Percentiles rank a stretch among this genome's conserved stretches.
phyloP scores from a whole-genome alignment of 2,329 filamentous ascomycete species.

The Colletotrichum sp. region DNA sequence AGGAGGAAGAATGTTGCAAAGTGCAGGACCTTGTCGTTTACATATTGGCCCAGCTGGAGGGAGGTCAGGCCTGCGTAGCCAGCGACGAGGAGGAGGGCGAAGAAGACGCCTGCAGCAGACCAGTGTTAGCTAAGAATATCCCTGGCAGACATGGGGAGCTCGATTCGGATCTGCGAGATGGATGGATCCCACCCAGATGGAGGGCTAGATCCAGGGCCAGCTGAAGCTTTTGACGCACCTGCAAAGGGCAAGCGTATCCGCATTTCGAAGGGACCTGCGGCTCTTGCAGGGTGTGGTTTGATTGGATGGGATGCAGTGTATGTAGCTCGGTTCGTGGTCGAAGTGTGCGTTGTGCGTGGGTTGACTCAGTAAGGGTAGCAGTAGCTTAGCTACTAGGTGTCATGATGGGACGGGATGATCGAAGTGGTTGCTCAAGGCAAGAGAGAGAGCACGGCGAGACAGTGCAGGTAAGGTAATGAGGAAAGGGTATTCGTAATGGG shows the following conservation, averaged over 20 bases:
- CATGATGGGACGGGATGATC: background rate
- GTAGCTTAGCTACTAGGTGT: background rate
- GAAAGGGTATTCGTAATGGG: slow-evolving; percentile 13
- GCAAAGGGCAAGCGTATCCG: slow-evolving; percentile 89
- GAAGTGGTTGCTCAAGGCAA: background rate
- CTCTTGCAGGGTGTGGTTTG: slow-evolving; percentile 1
- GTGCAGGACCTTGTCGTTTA: slow-evolving; percentile 93
- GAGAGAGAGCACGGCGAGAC: background rate
- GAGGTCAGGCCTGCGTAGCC: slow-evolving; percentile 81
- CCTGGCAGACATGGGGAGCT: background rate
- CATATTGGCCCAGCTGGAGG: slow-evolving; percentile 57
- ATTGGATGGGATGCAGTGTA: background rate
- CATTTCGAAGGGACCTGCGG: slow-evolving; percentile 53
- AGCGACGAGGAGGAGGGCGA: slow-evolving; percentile 73
- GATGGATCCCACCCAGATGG: background rate
- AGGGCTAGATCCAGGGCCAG: background rate
- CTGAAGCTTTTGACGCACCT: slow-evolving; percentile 58
- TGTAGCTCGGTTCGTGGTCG: background rate
- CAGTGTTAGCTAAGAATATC: slow-evolving; percentile 16
- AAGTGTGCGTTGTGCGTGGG: background rate
- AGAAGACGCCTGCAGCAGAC: slow-evolving; percentile 64
- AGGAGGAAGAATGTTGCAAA: slow-evolving; percentile 88
- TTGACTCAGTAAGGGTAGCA: background rate
- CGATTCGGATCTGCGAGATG: background rate
- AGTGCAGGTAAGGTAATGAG: background rate